Evolutionary conservation across 768 basidiomycete genomes (phyloP).

Genomic region (Dentipellis sp.): DNA sequence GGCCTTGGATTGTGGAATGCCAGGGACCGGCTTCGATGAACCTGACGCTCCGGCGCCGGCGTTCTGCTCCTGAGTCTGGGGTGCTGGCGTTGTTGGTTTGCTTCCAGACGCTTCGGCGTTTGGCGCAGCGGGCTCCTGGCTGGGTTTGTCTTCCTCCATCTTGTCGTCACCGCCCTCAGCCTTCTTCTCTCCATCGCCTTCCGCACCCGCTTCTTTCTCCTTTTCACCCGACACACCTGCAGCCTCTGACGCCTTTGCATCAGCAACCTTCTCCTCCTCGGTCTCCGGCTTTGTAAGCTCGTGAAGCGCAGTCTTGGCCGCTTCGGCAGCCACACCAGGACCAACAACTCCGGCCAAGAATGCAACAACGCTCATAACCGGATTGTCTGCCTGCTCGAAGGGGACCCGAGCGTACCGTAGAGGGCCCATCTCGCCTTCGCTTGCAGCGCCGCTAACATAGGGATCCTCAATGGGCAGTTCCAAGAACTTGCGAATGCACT

Average conservation of each 20-base stretch:
- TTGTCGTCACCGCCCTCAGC: conserved; percentile 20
- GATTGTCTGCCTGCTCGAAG: conserved; percentile 93
- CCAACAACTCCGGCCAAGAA: conserved; percentile 91
- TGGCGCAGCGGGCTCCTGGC: conserved; percentile 3
- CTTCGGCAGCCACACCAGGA: conserved; percentile 86
- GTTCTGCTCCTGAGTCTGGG: conserved; percentile 30
- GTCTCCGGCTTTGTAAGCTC: conserved; percentile 60
- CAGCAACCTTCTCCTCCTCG: conserved; percentile 20
- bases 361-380: conserved; percentile 97
- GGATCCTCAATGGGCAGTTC: conserved; percentile 95
- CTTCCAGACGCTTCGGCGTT: conserved; percentile 9
- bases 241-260: conserved; percentile 7
- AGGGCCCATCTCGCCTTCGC: conserved; percentile 68
- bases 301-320: conserved; percentile 83
- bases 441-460: conserved; percentile 47
- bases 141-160: conserved; percentile 15
- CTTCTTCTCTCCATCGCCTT: conserved; percentile 9
- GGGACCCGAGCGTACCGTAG: conserved; percentile 74
- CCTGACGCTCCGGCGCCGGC: conserved; percentile 32
- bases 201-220: conserved; percentile 22
- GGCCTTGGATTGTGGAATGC: conserved; percentile 63
- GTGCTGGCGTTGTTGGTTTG: conserved; percentile 12
- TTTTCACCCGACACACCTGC: conserved; percentile 23
- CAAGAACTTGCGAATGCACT: conserved; percentile 93
- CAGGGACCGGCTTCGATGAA: conserved; percentile 25